Evolutionary conservation across 306 rosid genomes (phyloP).

Genomic region (Quercus aquifolioides): DNA sequence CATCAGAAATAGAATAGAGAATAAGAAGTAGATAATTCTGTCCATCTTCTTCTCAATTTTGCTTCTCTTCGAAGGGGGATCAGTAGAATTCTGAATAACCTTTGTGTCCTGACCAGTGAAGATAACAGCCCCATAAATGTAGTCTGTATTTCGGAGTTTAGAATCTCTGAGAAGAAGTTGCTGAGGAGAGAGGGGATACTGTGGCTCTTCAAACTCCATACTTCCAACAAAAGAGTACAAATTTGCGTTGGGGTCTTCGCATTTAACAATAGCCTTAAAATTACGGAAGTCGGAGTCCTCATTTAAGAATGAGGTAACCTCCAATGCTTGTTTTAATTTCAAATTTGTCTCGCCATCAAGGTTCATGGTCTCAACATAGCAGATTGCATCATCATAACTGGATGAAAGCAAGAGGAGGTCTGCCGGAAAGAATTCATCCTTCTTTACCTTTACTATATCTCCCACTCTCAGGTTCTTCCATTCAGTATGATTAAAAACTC

Average conservation of each 20-base stretch:
- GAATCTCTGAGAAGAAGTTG: conserved; percentile 96
- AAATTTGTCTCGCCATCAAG: conserved; percentile 97
- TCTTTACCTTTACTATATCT: conserved; percentile 71
- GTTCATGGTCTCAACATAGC: conserved; percentile 97
- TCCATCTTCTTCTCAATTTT: conserved; percentile 91
- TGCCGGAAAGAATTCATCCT: conserved; percentile 91
- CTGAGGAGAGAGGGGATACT: conserved; percentile 66
- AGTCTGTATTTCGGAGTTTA: conserved; percentile 90
- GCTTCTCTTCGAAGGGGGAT: conserved; percentile 94
- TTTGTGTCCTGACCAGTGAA: conserved; percentile 90
- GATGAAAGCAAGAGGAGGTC: conserved; percentile 89
- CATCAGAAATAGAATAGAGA: conserved; percentile 60
- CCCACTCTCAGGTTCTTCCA: conserved; percentile 95
- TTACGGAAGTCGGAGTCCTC: conserved; percentile 45
- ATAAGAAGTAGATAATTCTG: conserved; percentile 72
- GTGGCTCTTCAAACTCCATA: conserved; percentile 62
- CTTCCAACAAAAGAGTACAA: conserved; percentile 79
- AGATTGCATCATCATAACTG: conserved; percentile 79
- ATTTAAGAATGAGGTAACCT: conserved; percentile 55
- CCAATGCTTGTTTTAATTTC: conserved; percentile 85
- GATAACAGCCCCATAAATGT: conserved; percentile 70
- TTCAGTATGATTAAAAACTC: conserved; percentile 50
- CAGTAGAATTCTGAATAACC: conserved; percentile 88
- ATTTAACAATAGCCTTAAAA: conserved; percentile 67
- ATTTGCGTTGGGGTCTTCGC: conserved; percentile 96